Evolutionary conservation across 164 flowering plant genomes (phyloP).

Genomic region (Berberis thunbergii): DNA sequence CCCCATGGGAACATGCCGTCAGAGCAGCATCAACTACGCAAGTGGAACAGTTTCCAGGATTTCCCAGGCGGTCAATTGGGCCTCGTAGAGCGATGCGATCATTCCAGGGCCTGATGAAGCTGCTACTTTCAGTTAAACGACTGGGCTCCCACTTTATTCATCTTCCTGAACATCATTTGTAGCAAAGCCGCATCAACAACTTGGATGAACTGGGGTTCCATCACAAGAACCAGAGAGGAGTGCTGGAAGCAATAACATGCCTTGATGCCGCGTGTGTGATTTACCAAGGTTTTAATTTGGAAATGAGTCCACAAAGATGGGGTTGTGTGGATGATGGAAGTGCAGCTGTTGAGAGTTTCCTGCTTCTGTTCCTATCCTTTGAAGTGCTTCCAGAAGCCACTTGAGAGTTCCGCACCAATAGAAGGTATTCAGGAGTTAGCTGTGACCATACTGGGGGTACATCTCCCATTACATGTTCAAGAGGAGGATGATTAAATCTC

Average conservation of each 20-base stretch:
- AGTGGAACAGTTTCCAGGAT: conserved; percentile 95
- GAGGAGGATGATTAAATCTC: conserved; percentile 92
- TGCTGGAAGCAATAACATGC: conserved; percentile 88
- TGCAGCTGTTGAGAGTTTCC: conserved; percentile 37
- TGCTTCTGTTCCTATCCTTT: conserved; percentile 35
- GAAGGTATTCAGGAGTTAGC: conserved; percentile 86
- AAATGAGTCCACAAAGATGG: conserved; percentile 82
- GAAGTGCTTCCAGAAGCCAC: conserved; percentile 32
- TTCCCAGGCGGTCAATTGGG: conserved; percentile 92
- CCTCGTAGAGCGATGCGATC: conserved; percentile 46
- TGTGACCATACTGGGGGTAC: conserved; percentile 90
- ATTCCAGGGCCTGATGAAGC: conserved; percentile 67
- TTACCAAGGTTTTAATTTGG: conserved; percentile 91
- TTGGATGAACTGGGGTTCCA: conserved; percentile 79
- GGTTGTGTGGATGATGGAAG: conserved; percentile 40
- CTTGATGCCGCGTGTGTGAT: conserved; percentile 84
- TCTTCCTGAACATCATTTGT: conserved; percentile 75
- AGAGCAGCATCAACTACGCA: conserved; percentile 94
- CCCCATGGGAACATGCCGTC: conserved; percentile 91
- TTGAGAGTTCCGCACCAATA: conserved; percentile 71
- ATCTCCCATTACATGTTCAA: conserved; percentile 78
- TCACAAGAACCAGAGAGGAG: conserved; percentile 81
- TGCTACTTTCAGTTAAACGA: conserved; percentile 46
- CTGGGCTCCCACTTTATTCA: conserved; percentile 51
- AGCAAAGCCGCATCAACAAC: conserved; percentile 75